Percentiles rank a stretch among this genome's conserved stretches.
phyloP scores from a whole-genome alignment of 2,329 filamentous ascomycete genomes.

The Dactylellina cionopaga region DNA sequence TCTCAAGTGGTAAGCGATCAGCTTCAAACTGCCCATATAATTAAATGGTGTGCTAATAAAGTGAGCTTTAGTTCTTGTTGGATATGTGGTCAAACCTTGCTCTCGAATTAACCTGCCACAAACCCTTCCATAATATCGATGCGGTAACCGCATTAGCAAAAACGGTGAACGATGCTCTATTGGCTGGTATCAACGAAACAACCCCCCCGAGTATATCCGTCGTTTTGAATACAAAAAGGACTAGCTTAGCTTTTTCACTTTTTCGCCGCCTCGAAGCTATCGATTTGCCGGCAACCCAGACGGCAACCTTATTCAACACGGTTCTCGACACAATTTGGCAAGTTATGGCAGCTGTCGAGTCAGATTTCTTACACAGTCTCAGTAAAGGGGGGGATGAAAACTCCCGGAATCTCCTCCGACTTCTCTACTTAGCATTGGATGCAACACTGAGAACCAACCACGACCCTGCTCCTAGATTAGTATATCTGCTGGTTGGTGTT shows the following conservation, averaged over 20 bases:
- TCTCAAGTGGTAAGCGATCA: slow-evolving; percentile 77
- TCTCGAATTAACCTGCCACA: slow-evolving; percentile 77
- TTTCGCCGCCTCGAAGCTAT: slow-evolving; percentile 73
- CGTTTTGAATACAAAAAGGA: slow-evolving; percentile 77
- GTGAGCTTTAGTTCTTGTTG: slow-evolving; percentile 72
- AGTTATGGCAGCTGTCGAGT: slow-evolving; percentile 61
- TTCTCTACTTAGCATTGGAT: slow-evolving; percentile 83
- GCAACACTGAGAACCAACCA: slow-evolving; percentile 66
- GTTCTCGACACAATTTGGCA: slow-evolving; percentile 69
- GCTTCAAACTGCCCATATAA: slow-evolving; percentile 47
- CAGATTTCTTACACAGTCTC: slow-evolving; percentile 62
- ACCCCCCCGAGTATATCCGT: slow-evolving; percentile 84
- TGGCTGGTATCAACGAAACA: slow-evolving; percentile 76
- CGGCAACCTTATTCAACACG: slow-evolving; percentile 62
- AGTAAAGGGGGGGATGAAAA: slow-evolving; percentile 70
- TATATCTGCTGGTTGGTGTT: slow-evolving; percentile 75
- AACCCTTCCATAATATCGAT: slow-evolving; percentile 65
- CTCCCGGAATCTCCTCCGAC: slow-evolving; percentile 83
- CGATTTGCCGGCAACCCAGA: background rate
- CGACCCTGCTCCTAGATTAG: slow-evolving; percentile 54
- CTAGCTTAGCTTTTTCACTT: slow-evolving; percentile 82
- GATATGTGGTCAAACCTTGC: slow-evolving; percentile 89
- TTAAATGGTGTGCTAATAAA: background rate
- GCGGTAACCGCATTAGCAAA: slow-evolving; percentile 77
- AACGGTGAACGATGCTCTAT: slow-evolving; percentile 79